A percentile compares a stretch with the other conserved stretches of the same genome.
Evolutionary conservation across 1,139 yeast genomes (phyloP).

Genomic region (Nakaseomyces sp.): DNA sequence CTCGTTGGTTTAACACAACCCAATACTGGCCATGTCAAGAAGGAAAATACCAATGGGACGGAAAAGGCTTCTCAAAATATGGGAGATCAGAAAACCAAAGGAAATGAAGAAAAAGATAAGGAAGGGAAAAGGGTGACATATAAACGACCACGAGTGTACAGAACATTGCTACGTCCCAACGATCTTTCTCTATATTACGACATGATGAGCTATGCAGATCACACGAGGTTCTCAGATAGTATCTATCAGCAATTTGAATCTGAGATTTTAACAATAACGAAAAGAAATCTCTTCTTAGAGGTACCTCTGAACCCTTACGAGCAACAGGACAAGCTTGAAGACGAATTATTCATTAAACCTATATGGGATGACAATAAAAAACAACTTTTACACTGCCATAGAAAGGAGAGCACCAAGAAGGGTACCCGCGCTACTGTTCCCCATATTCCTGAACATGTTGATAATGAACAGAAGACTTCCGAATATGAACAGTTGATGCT

Average conservation of each 20-base stretch:
- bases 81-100: neutral
- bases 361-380: conserved; percentile 37
- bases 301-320: conserved; percentile 63
- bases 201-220: conserved; percentile 73
- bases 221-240: conserved; percentile 65
- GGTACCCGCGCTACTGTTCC: conserved; percentile 37
- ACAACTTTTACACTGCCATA: conserved; percentile 38
- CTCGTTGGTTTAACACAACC: neutral
- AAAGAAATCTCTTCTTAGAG: conserved; percentile 64
- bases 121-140: conserved; percentile 15
- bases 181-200: conserved; percentile 79
- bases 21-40: neutral
- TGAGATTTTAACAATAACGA: conserved; percentile 68
- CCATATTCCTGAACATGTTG: conserved; percentile 50
- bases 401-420: conserved; percentile 40
- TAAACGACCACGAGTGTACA: conserved; percentile 55
- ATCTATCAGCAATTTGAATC: conserved; percentile 53
- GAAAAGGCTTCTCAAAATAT: neutral
- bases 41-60: neutral
- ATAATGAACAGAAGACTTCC: conserved; percentile 63
- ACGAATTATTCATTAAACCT: conserved; percentile 41
- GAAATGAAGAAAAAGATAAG: neutral
- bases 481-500: conserved; percentile 90
- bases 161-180: conserved; percentile 72
- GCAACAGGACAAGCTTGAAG: conserved; percentile 38